These are phyloP conservation scores for Aspergillus uvarum DNA, from an alignment of 2,329 filamentous ascomycete species.

Conservation along the genomic window DNA sequence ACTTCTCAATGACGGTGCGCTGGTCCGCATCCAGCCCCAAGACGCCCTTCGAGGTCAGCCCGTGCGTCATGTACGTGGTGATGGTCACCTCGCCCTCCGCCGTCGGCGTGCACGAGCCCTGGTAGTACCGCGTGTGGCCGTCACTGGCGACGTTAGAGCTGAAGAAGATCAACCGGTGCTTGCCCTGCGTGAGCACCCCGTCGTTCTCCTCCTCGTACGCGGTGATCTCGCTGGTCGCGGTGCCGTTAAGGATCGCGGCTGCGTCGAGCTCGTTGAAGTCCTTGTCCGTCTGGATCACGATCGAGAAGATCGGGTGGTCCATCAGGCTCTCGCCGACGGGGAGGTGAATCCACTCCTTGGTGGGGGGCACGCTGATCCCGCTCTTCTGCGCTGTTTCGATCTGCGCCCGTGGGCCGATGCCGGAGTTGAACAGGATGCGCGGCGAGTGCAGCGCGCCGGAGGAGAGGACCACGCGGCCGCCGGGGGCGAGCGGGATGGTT, in stretches of 20 bases:
- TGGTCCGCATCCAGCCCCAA: constrained; percentile 24
- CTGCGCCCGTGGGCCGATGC: constrained; percentile 62
- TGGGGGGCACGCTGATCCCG: constrained; percentile 42
- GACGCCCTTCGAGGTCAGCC: constrained; percentile 26
- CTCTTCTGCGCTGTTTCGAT: constrained; percentile 48
- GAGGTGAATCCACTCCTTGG: constrained; percentile 50
- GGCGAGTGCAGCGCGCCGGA: constrained; percentile 68
- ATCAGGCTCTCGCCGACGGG: constrained; percentile 53
- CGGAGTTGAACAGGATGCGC: constrained; percentile 62
- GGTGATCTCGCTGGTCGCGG: constrained; percentile 22
- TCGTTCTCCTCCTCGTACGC: constrained; percentile 22
- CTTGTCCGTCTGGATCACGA: constrained; percentile 2
- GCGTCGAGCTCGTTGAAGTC: constrained; percentile 14
- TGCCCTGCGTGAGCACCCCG: constrained; percentile 24
- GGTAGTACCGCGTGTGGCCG: constrained; percentile 28
- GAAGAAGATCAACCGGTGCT: constrained; percentile 29
- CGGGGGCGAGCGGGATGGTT: constrained; percentile 55
- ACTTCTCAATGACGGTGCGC: constrained; percentile 27
- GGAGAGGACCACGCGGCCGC: constrained; percentile 66
- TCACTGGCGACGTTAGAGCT: constrained; percentile 26
- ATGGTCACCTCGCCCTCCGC: constrained; percentile 20
- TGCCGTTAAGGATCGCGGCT: background rate
- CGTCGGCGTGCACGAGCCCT: constrained; percentile 24
- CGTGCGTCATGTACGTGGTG: constrained; percentile 29
- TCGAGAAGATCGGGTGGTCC: constrained; percentile 36